Evolutionary conservation across 371 early-diverging fungal genomes (phyloP), one percentile per base, ranked within the genome.

Genomic region (Chytridiales sp.): DNA sequence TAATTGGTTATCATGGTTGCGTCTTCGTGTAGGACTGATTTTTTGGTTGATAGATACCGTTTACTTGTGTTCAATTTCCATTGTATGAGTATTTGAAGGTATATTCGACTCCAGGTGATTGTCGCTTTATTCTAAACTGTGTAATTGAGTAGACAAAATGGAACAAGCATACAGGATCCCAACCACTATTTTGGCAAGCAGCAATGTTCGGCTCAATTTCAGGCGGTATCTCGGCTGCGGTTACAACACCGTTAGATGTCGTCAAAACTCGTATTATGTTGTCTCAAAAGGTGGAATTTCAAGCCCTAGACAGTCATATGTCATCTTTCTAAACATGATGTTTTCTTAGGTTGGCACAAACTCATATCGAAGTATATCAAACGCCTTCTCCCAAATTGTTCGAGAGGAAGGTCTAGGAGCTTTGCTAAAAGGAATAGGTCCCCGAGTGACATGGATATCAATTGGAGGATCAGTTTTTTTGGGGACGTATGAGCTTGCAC

Each of bases 31-130:
- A 49, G 53, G 29, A 40, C 34, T 64, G 9, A n/a, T 50, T 3
- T 35, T 56, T 13, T 6, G 19, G 22, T 1, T 78, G n/a, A n/a
- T n/a, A 89, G 78, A 95, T 97, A 55, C 97, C 97, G 4, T 97
- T 97, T 68, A 84, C 94, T 0, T 94, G 94, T 73, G 87, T 97
- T 30, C 97, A 97, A 68, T 97, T 97, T 70, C 94, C 97, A 1
- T 68, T 97, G 30, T 97, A 93, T 68, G 97, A 97, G 73, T 86
- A 82, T 56, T 79, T 95, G 56, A 97, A 95, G 66, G 67, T 65
- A 27, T 34, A 6, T 3, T 17, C n/a, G 22, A 40, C n/a, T 27
- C 22, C 6, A 19, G n/a, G 30, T 13, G 24, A 24, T 30, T 36
- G 22, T 38, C 15, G 17, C 21, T 8, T 22, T 40, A 5, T 38